Evolutionary conservation across 106 monocot genomes (phyloP).

Genomic region (Acanthochlamys bracteata): DNA sequence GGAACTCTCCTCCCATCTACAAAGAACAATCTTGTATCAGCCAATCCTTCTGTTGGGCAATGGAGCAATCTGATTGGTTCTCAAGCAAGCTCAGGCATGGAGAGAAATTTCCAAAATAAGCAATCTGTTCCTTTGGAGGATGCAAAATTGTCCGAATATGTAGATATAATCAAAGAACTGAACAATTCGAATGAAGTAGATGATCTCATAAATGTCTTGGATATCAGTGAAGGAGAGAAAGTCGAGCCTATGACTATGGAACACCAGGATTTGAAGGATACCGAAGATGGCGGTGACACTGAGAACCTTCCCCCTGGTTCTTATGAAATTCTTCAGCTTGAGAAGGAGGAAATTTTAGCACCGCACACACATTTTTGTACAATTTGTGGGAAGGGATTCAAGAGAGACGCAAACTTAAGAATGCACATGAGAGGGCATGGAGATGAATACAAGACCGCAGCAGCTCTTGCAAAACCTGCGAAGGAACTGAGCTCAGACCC

Average conservation of each 20-base stretch:
- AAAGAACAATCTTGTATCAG: conserved; percentile 32
- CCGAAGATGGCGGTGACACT: conserved; percentile 23
- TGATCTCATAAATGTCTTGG: background rate
- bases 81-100: conserved; percentile 6
- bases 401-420: conserved; percentile 84
- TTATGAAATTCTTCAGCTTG: conserved; percentile 76
- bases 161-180: conserved; percentile 14
- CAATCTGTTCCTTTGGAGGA: background rate
- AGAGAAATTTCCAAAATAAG: background rate
- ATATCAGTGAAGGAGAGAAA: conserved; percentile 13
- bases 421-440: conserved; percentile 99
- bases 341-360: conserved; percentile 88
- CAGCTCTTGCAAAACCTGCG: conserved; percentile 79
- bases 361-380: conserved; percentile 86
- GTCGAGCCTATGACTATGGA: conserved; percentile 24
- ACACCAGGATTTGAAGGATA: conserved; percentile 52
- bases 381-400: conserved; percentile 96
- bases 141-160: conserved; percentile 21
- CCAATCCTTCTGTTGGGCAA: conserved; percentile 24
- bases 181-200: background rate
- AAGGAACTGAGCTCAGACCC: conserved; percentile 39
- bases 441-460: conserved; percentile 78
- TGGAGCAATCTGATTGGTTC: conserved; percentile 4
- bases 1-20: conserved; percentile 67
- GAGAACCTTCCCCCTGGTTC: conserved; percentile 51